Evolutionary conservation across 2,329 filamentous ascomycete genomes (phyloP).

Genomic region (Claviceps arundinis): DNA sequence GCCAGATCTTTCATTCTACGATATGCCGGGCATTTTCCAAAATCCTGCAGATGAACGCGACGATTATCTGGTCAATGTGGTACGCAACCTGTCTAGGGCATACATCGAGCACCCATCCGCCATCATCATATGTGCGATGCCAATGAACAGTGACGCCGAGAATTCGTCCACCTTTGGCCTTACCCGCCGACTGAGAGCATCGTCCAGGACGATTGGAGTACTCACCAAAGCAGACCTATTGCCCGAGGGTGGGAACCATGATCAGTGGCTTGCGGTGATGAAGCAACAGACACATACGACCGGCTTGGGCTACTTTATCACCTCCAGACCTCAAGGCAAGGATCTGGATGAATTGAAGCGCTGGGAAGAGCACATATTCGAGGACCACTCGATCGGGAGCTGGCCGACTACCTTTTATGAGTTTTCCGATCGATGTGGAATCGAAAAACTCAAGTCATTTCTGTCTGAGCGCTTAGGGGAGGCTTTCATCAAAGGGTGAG

Average conservation of each 20-base stretch:
- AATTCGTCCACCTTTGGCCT: constrained; percentile 59
- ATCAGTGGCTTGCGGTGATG: constrained; percentile 52
- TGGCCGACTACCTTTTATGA: constrained; percentile 37
- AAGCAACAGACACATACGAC: constrained; percentile 46
- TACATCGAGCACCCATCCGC: constrained; percentile 60
- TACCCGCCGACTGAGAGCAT: constrained; percentile 43
- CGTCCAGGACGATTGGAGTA: constrained; percentile 54
- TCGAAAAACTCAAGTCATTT: constrained; percentile 38
- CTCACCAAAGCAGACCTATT: constrained; percentile 76
- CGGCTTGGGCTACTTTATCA: constrained; percentile 67
- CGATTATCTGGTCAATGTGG: constrained; percentile 55
- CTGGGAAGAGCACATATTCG: constrained; percentile 42
- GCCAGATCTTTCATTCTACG: constrained; percentile 68
- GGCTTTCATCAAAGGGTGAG: constrained; percentile 38
- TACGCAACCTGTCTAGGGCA: constrained; percentile 53
- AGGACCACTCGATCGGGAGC: constrained; percentile 19
- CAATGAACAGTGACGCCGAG: constrained; percentile 66
- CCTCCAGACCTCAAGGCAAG: constrained; percentile 50
- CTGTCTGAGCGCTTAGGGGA: constrained; percentile 39
- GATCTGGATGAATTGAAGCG: constrained; percentile 36
- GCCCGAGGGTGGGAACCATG: constrained; percentile 31
- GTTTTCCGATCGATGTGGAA: constrained; percentile 37
- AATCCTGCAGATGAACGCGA: constrained; percentile 51
- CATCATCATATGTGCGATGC: constrained; percentile 63
- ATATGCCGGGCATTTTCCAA: constrained; percentile 71